Percentiles rank a stretch among this genome's conserved stretches.
These are phyloP conservation scores for Orbilia blumenaviensis DNA, from an alignment of 2,329 filamentous ascomycete genomes.

Conservation along the genomic window DNA sequence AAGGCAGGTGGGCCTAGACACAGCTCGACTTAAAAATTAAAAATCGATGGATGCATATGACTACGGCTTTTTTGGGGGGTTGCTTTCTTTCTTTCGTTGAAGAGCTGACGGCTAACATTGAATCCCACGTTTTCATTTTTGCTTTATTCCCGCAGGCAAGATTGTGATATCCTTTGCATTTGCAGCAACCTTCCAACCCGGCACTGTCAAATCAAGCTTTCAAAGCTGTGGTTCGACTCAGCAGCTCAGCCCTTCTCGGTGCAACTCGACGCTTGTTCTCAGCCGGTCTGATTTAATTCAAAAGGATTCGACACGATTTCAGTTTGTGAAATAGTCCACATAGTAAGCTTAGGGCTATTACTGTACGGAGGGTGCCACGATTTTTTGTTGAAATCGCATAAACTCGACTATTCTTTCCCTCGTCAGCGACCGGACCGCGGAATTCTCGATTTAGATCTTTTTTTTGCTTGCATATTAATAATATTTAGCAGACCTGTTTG, in stretches of 20 bases:
- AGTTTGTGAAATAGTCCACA: conserved; percentile 1
- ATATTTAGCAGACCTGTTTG: conserved; percentile 30
- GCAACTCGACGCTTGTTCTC: conserved; percentile 13
- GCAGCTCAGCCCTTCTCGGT: conserved; percentile 32
- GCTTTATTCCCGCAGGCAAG: conserved; percentile 26
- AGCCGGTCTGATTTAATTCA: conserved; percentile 49
- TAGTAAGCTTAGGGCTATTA: too few relatives aligned
- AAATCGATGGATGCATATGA: conserved; percentile 8
- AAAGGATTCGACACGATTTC: not conserved
- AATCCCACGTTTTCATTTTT: conserved; percentile 6
- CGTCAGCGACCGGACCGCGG: not conserved
- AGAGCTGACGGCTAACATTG: not conserved
- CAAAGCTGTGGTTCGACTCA: not conserved
- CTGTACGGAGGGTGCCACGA: not conserved
- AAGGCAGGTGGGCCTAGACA: not conserved
- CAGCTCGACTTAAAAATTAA: conserved; percentile 7
- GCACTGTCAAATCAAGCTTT: conserved; percentile 25
- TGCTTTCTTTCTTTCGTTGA: not conserved
- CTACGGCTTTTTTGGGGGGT: not conserved
- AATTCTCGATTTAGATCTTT: conserved; percentile 13
- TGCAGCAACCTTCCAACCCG: too few relatives aligned
- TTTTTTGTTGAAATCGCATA: not conserved
- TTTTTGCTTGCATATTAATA: conserved; percentile 14
- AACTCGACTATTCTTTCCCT: conserved; percentile 52
- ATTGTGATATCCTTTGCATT: conserved; percentile 12